Evolutionary conservation across 129 eudicot species (phyloP).

Genomic region (Oenanthe sinensis): DNA sequence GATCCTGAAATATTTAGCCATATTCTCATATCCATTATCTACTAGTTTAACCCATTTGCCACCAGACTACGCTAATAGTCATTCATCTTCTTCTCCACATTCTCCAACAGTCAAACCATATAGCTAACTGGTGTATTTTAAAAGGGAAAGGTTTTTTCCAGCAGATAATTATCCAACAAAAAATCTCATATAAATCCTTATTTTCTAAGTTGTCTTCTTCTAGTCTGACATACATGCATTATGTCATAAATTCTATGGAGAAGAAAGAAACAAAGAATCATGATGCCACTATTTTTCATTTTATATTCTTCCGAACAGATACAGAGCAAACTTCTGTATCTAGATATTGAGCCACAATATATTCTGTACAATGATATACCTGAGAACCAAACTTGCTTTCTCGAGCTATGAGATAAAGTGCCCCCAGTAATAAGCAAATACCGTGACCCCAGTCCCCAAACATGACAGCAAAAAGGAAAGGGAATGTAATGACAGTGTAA

Average conservation of each 20-base stretch:
- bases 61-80: background rate
- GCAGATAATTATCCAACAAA: too few species aligned
- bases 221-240: too few species aligned
- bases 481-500: slow-evolving; percentile 85
- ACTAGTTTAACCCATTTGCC: background rate
- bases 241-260: background rate
- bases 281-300: background rate
- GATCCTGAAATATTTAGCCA: background rate
- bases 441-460: slow-evolving; percentile 99
- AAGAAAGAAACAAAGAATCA: background rate
- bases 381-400: slow-evolving; percentile 77
- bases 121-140: too few species aligned
- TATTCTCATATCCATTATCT: background rate
- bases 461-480: slow-evolving; percentile 99
- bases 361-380: slow-evolving; percentile 33
- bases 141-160: too few species aligned
- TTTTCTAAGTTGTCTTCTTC: too few species aligned
- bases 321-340: background rate
- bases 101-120: too few species aligned
- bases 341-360: background rate
- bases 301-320: background rate
- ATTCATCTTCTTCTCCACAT: too few species aligned
- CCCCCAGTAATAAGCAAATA: slow-evolving; percentile 79
- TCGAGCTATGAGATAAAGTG: slow-evolving; percentile 70
- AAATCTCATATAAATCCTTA: too few species aligned